A percentile compares a stretch with the other conserved stretches of the same genome.
Evolutionary conservation across 2,329 filamentous ascomycete genomes (phyloP).

Genomic region (Ascomycota sp.): DNA sequence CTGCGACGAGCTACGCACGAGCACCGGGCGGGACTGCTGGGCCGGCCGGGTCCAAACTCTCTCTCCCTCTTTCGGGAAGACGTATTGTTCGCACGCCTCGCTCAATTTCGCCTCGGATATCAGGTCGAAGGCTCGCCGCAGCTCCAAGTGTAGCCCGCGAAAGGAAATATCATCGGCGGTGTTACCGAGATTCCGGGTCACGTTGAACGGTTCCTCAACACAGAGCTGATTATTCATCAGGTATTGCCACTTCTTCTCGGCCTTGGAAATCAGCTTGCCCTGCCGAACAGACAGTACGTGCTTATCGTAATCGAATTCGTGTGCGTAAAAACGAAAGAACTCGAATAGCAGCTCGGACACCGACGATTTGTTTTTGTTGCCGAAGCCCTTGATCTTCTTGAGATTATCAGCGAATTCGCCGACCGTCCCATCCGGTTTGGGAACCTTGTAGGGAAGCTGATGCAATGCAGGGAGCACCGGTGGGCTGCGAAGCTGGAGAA

Average conservation of each 20-base stretch:
- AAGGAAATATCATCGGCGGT: conserved; percentile 93
- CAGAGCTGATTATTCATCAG: conserved; percentile 67
- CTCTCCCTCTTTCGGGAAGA: conserved; percentile 70
- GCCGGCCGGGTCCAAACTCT: conserved; percentile 36
- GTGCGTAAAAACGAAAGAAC: conserved; percentile 87
- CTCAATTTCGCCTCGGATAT: conserved; percentile 60
- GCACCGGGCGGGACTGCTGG: conserved; percentile 30
- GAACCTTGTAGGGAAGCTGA: conserved; percentile 29
- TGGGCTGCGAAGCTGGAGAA: conserved; percentile 70
- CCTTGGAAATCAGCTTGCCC: conserved; percentile 58
- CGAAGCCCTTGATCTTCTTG: conserved; percentile 51
- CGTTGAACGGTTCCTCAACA: conserved; percentile 94
- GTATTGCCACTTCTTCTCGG: conserved; percentile 75
- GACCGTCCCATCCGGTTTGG: conserved; percentile 41
- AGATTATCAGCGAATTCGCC: conserved; percentile 79
- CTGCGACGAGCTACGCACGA: conserved; percentile 40
- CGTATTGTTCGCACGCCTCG: conserved; percentile 71
- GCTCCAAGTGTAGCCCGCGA: conserved; percentile 71
- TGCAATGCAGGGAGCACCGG: conserved; percentile 76
- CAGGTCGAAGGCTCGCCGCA: conserved; percentile 71
- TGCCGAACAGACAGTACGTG: conserved; percentile 68
- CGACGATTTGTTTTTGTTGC: conserved; percentile 60
- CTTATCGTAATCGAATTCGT: conserved; percentile 80
- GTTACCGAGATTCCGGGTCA: conserved; percentile 73
- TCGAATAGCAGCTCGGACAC: conserved; percentile 77